Conservation (phyloP, 371 early-diverging fungal species). For the Umbelopsis sp. region DNA sequence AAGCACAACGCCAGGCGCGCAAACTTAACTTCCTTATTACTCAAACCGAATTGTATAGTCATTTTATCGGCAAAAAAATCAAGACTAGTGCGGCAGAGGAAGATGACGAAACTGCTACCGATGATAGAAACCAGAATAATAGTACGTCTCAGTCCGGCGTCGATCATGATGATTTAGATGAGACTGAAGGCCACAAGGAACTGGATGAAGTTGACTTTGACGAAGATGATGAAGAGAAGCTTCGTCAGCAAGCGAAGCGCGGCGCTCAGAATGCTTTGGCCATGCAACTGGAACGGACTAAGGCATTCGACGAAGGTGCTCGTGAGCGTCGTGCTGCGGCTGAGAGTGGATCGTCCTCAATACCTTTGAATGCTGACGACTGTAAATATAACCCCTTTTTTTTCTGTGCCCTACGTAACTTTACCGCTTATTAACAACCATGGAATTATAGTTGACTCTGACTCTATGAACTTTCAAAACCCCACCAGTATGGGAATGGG, state of each 20-base stretch:
- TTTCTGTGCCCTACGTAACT: neutral
- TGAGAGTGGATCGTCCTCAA: slow-evolving; percentile 28
- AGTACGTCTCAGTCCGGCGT: slow-evolving; percentile 28
- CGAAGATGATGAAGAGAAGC: slow-evolving; percentile 71
- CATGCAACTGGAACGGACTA: slow-evolving; percentile 71
- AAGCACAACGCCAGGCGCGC: slow-evolving; percentile 87
- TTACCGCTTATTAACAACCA: neutral
- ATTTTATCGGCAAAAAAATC: slow-evolving; percentile 91
- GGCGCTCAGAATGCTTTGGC: slow-evolving; percentile 83
- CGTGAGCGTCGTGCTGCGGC: slow-evolving; percentile 51
- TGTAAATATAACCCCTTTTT: slow-evolving; percentile 29
- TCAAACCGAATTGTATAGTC: slow-evolving; percentile 97
- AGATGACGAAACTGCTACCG: slow-evolving; percentile 51
- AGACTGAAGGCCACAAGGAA: slow-evolving; percentile 26
- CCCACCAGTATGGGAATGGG: slow-evolving; percentile 78
- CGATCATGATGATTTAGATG: slow-evolving; percentile 36
- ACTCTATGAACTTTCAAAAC: slow-evolving; percentile 84
- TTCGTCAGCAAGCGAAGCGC: slow-evolving; percentile 72
- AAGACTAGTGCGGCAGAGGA: slow-evolving; percentile 40
- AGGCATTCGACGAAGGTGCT: slow-evolving; percentile 72
- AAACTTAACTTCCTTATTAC: slow-evolving; percentile 97
- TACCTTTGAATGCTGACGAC: slow-evolving; percentile 56
- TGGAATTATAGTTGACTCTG: slow-evolving; percentile 61
- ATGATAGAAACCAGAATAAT: slow-evolving; percentile 21
- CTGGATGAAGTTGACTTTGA: slow-evolving; percentile 80